phyloP scores from a whole-genome alignment of 2,329 filamentous ascomycete species.

The Coniochaeta pulveracea region DNA sequence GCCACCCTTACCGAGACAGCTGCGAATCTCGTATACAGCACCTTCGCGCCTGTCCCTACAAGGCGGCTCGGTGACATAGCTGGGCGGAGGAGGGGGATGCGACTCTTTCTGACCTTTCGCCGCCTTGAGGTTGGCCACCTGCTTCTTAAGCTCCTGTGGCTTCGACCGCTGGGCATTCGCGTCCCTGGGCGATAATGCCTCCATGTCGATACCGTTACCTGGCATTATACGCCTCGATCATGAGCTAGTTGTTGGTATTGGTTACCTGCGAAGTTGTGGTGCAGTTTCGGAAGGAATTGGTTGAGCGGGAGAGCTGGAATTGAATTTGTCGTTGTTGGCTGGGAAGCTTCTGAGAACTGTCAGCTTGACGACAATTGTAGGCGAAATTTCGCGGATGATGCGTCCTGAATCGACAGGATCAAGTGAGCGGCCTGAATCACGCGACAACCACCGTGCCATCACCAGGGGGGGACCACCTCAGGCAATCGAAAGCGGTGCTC shows the following conservation, averaged over 20 bases:
- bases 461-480: too few relatives aligned
- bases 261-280: too few relatives aligned
- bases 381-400: too few relatives aligned
- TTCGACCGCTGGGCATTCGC: conserved; percentile 47
- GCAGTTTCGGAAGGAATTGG: too few relatives aligned
- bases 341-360: too few relatives aligned
- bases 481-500: too few relatives aligned
- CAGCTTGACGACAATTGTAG: too few relatives aligned
- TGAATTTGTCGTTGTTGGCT: too few relatives aligned
- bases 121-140: conserved; percentile 40
- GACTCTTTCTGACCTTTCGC: conserved; percentile 51
- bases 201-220: conserved; percentile 43
- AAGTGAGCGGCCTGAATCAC: too few relatives aligned
- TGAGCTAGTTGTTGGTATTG: conserved; percentile 24
- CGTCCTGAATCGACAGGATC: too few relatives aligned
- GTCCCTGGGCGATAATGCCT: conserved; percentile 55
- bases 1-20: conserved; percentile 67
- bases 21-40: conserved; percentile 62
- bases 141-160: conserved; percentile 41
- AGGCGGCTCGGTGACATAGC: conserved; percentile 48
- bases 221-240: conserved; percentile 23
- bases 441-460: too few relatives aligned
- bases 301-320: too few relatives aligned
- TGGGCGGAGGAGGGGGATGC: conserved; percentile 52
- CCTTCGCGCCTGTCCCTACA: conserved; percentile 60